Evolutionary conservation across 768 basidiomycete genomes (phyloP).

Genomic region (Rhizopogon roseolus): DNA sequence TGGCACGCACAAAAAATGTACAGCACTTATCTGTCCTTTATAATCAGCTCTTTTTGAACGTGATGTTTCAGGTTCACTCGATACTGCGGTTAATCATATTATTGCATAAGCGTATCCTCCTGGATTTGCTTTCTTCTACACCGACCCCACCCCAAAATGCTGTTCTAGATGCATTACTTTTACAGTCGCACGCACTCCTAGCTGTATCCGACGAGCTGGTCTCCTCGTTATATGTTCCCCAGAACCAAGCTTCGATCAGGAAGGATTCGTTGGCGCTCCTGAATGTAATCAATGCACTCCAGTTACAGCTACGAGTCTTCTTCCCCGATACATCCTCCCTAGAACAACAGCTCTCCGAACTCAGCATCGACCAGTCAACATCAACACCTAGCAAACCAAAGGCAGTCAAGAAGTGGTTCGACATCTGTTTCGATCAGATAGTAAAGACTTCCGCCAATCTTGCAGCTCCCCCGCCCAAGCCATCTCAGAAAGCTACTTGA

Average conservation of each 20-base stretch:
- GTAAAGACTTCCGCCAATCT: conserved; percentile 34
- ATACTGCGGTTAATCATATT: conserved; percentile 55
- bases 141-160: conserved; percentile 18
- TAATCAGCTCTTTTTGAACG: conserved; percentile 1
- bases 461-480: background rate
- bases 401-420: conserved; percentile 55
- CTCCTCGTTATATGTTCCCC: conserved; percentile 61
- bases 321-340: conserved; percentile 20
- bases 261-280: conserved; percentile 35
- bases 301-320: conserved; percentile 20
- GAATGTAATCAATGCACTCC: conserved; percentile 33
- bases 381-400: conserved; percentile 17
- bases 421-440: conserved; percentile 61
- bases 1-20: conserved; percentile 59
- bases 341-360: conserved; percentile 14
- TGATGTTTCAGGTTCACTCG: conserved; percentile 43
- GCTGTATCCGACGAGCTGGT: conserved; percentile 62
- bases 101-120: conserved; percentile 56
- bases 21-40: conserved; percentile 6
- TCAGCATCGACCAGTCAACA: conserved; percentile 13
- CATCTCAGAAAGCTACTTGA: background rate
- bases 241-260: conserved; percentile 40
- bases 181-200: conserved; percentile 47
- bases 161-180: conserved; percentile 47
- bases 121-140: conserved; percentile 40